A percentile compares a stretch with the other conserved stretches of the same genome.
Conservation (phyloP, 2,329 filamentous ascomycete genomes). For the Fusarium keratoplasticum region DNA sequence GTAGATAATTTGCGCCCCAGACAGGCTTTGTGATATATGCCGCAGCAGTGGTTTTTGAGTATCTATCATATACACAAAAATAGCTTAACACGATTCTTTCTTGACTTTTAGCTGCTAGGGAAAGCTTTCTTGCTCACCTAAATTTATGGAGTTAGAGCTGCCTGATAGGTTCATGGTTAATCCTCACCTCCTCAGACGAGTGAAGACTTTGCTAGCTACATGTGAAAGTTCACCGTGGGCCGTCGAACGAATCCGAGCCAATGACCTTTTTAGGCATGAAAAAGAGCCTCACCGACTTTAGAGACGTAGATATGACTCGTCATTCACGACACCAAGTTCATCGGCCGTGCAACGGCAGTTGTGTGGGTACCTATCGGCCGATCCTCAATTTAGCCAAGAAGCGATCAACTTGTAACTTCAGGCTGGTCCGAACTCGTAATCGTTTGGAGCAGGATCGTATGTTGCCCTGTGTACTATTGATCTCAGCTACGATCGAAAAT, state of each 20-base stretch:
- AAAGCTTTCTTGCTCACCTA: fast-evolving
- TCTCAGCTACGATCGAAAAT: background rate
- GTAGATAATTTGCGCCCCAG: background rate
- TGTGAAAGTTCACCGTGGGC: background rate
- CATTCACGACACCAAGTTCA: background rate
- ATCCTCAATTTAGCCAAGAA: background rate
- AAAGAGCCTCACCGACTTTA: background rate
- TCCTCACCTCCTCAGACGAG: background rate
- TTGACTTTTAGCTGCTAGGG: background rate
- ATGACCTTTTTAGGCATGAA: background rate
- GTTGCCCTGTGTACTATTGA: background rate
- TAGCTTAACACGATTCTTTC: background rate
- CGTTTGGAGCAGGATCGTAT: background rate
- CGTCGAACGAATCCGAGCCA: background rate
- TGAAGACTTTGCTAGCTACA: background rate
- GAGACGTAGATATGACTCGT: background rate
- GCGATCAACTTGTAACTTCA: background rate
- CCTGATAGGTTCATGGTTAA: background rate
- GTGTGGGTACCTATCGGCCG: background rate
- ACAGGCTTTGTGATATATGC: background rate
- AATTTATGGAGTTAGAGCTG: background rate
- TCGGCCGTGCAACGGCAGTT: background rate
- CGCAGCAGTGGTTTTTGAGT: background rate
- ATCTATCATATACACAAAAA: background rate
- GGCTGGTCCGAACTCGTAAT: background rate